Conservation (phyloP, 768 basidiomycete genomes). For the Lanmaoa rubissima region DNA sequence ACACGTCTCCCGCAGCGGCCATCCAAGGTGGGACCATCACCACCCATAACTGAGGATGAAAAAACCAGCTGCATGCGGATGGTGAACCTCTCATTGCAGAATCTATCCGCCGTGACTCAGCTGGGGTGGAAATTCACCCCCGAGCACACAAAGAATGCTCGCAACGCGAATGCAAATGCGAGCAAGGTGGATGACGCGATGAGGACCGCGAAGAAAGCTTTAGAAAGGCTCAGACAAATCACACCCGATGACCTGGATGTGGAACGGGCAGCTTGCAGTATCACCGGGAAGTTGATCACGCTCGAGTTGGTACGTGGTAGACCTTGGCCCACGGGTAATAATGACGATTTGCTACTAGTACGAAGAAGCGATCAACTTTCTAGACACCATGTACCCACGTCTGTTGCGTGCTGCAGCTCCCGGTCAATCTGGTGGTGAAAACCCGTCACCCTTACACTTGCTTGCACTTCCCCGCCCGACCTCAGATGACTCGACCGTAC, state of each 20-base stretch:
- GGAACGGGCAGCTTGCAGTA: constrained; percentile 68
- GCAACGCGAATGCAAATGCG: constrained; percentile 21
- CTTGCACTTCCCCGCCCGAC: constrained; percentile 47
- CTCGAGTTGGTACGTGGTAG: constrained; percentile 64
- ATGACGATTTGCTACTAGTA: constrained; percentile 39
- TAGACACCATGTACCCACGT: constrained; percentile 46
- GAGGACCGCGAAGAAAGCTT: constrained; percentile 40
- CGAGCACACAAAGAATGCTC: constrained; percentile 26
- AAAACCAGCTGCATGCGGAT: constrained; percentile 54
- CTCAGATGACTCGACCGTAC: constrained; percentile 32
- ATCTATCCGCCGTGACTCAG: constrained; percentile 49
- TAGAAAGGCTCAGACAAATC: constrained; percentile 46
- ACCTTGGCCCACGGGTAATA: not conserved
- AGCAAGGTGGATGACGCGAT: constrained; percentile 36
- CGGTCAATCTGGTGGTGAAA: not conserved
- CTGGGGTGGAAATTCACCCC: constrained; percentile 56
- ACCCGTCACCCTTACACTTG: constrained; percentile 19
- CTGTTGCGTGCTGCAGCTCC: constrained; percentile 27
- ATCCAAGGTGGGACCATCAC: constrained; percentile 1
- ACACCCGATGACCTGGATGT: constrained; percentile 55
- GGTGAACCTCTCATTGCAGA: constrained; percentile 62
- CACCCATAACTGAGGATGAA: constrained; percentile 33
- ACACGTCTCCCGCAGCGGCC: constrained; percentile 30
- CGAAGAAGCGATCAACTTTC: constrained; percentile 45
- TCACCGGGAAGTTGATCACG: constrained; percentile 63